Evolutionary conservation across 768 basidiomycete genomes (phyloP).

Genomic region (Boletellus ananiceps): DNA sequence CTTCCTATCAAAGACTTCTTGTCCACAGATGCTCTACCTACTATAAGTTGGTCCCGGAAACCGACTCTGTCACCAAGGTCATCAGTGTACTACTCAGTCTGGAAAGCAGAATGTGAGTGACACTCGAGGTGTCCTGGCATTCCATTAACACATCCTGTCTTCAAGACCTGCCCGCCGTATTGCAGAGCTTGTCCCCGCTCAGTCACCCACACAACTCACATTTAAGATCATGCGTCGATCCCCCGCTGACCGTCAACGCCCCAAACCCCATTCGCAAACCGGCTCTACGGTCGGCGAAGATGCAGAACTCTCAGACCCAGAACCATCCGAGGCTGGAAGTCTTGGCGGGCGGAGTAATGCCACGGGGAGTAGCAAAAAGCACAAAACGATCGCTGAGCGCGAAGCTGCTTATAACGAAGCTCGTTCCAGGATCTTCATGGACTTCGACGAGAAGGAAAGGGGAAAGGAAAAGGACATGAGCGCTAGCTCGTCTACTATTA

Average conservation of each 20-base stretch:
- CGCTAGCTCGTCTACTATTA: slow-evolving; percentile 71
- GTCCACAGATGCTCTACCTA: slow-evolving; percentile 83
- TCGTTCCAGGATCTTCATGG: slow-evolving; percentile 82
- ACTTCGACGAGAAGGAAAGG: slow-evolving; percentile 65
- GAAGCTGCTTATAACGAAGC: slow-evolving; percentile 89
- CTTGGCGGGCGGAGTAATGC: slow-evolving; percentile 63
- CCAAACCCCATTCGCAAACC: slow-evolving; percentile 62
- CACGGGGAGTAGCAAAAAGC: slow-evolving; percentile 60
- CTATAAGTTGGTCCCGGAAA: slow-evolving; percentile 71
- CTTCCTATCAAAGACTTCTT: slow-evolving; percentile 80
- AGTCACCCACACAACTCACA: slow-evolving; percentile 63
- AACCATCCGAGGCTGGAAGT: slow-evolving; percentile 79
- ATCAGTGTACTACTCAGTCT: slow-evolving; percentile 52
- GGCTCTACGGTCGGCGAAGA: slow-evolving; percentile 74
- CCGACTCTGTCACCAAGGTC: slow-evolving; percentile 56
- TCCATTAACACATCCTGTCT: slow-evolving; percentile 14
- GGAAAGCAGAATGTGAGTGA: slow-evolving; percentile 74
- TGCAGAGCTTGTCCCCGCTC: slow-evolving; percentile 73
- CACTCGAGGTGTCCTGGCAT: not conserved
- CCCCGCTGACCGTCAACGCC: slow-evolving; percentile 47
- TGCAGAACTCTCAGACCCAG: slow-evolving; percentile 69
- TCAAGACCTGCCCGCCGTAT: slow-evolving; percentile 65
- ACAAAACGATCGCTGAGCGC: slow-evolving; percentile 78
- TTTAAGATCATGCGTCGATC: slow-evolving; percentile 86
- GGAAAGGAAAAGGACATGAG: slow-evolving; percentile 69